Evolutionary conservation across 2,329 filamentous ascomycete species (phyloP).

Genomic region (Pyrenochaeta sp.): DNA sequence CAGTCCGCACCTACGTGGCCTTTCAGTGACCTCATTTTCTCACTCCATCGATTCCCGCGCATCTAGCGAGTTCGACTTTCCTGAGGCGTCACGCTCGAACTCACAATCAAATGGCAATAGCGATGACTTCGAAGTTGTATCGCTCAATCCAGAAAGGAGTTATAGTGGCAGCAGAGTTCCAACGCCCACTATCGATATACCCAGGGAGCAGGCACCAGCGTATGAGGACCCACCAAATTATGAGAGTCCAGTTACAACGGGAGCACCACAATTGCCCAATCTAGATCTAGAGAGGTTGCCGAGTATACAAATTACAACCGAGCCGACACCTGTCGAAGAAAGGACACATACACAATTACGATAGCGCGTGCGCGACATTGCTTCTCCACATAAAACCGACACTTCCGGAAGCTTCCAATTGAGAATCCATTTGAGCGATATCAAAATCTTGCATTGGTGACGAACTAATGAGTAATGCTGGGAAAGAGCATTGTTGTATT

Average conservation of each 20-base stretch:
- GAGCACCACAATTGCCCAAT: slow-evolving; percentile 46
- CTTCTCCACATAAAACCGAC: background rate
- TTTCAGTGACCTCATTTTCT: slow-evolving; percentile 52
- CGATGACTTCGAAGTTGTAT: slow-evolving; percentile 55
- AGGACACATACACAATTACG: slow-evolving; percentile 16
- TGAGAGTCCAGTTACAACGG: slow-evolving; percentile 50
- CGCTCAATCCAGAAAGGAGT: slow-evolving; percentile 50
- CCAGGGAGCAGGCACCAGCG: slow-evolving; percentile 45
- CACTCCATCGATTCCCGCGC: slow-evolving; percentile 48
- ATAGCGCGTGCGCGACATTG: slow-evolving; percentile 1
- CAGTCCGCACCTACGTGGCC: slow-evolving; percentile 52
- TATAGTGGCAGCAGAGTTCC: slow-evolving; percentile 32
- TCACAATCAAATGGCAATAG: slow-evolving; percentile 25
- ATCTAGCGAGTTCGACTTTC: slow-evolving; percentile 49
- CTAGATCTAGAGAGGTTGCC: slow-evolving; percentile 53
- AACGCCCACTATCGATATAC: slow-evolving; percentile 35
- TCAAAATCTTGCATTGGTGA: background rate
- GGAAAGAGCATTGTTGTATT: background rate
- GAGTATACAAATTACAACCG: slow-evolving; percentile 55
- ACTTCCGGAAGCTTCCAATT: background rate
- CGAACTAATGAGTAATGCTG: slow-evolving; percentile 1
- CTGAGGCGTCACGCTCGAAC: slow-evolving; percentile 32
- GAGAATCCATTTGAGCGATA: background rate
- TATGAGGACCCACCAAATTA: slow-evolving; percentile 61
- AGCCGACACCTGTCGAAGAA: slow-evolving; percentile 31